A percentile compares a stretch with the other conserved stretches of the same genome.
These are phyloP conservation scores for Melocanna baccifera DNA, from an alignment of 176 grass and related monocot species.

Conservation along the genomic window DNA sequence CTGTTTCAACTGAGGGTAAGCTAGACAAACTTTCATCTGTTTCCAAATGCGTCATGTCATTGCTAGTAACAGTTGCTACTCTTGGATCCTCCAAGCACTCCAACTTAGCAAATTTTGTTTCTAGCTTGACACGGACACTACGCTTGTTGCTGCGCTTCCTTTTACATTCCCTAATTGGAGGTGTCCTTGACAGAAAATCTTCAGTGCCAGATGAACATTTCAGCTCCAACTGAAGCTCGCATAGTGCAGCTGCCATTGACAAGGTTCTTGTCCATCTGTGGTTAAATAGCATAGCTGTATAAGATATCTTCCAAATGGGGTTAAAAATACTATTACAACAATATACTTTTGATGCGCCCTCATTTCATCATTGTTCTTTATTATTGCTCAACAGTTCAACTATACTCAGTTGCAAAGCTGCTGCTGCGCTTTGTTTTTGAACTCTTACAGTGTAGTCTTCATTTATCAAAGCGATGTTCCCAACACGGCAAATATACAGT, in stretches of 20 bases:
- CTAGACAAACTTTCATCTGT: background rate
- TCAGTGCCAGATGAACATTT: background rate
- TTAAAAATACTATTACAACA: background rate
- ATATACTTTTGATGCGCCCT: background rate
- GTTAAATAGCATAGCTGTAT: background rate
- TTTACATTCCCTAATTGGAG: constrained; percentile 49
- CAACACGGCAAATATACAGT: background rate
- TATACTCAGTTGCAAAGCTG: background rate
- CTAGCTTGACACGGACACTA: constrained; percentile 34
- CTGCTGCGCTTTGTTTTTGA: background rate
- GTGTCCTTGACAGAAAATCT: constrained; percentile 52
- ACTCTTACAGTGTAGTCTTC: background rate
- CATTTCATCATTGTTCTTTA: background rate
- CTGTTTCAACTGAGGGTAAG: constrained; percentile 19
- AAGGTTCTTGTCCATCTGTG: constrained; percentile 70
- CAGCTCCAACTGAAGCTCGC: constrained; percentile 56
- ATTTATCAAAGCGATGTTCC: background rate
- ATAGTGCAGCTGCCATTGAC: constrained; percentile 66
- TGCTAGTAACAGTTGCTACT: background rate
- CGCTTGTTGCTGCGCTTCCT: constrained; percentile 35
- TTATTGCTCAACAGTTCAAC: background rate
- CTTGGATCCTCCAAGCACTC: background rate
- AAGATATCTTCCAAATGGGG: background rate
- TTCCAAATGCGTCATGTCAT: background rate
- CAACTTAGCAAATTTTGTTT: constrained; percentile 42